phyloP scores from a whole-genome alignment of 495 filamentous ascomycete species.

The Jackrogersella multiformis region DNA sequence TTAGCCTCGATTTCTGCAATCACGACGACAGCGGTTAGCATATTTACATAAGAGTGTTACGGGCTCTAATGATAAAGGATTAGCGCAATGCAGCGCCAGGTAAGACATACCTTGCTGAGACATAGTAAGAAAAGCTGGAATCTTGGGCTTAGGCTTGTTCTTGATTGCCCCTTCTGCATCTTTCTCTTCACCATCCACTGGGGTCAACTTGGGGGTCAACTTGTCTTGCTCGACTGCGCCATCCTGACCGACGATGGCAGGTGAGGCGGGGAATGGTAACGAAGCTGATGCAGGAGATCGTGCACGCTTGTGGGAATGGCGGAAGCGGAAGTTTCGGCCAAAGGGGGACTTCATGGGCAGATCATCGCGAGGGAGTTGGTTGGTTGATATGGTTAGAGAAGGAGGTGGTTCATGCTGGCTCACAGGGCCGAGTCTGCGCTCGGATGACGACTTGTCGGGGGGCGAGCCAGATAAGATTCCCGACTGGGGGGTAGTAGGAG shows the following conservation, averaged over 20 bases:
- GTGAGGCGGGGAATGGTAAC: constrained; percentile 42
- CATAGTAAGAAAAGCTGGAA: constrained; percentile 57
- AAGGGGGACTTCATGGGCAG: constrained; percentile 39
- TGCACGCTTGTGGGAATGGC: constrained; percentile 49
- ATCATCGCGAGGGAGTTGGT: constrained; percentile 12
- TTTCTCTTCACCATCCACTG: constrained; percentile 38
- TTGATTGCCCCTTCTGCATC: constrained; percentile 15
- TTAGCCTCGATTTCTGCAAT: constrained; percentile 59
- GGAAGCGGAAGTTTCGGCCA: constrained; percentile 35
- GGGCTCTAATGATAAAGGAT: not conserved
- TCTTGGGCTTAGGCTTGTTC: constrained; percentile 39
- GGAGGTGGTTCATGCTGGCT: constrained; percentile 27
- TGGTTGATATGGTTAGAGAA: constrained; percentile 32
- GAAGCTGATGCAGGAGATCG: constrained; percentile 52
- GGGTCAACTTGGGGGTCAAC: no score
- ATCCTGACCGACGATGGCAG: constrained; percentile 35
- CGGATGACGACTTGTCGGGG: constrained; percentile 25
- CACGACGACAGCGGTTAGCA: constrained; percentile 21
- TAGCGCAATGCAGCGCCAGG: not conserved
- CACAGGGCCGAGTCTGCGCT: constrained; percentile 10
- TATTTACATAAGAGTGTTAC: not conserved
- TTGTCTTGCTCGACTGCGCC: constrained; percentile 40
- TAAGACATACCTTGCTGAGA: constrained; percentile 46
- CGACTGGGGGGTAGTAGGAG: constrained; percentile 7
- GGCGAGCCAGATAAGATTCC: constrained; percentile 21